Evolutionary conservation across 2,329 filamentous ascomycete genomes (phyloP).

Genomic region (Triangularia setosa): DNA sequence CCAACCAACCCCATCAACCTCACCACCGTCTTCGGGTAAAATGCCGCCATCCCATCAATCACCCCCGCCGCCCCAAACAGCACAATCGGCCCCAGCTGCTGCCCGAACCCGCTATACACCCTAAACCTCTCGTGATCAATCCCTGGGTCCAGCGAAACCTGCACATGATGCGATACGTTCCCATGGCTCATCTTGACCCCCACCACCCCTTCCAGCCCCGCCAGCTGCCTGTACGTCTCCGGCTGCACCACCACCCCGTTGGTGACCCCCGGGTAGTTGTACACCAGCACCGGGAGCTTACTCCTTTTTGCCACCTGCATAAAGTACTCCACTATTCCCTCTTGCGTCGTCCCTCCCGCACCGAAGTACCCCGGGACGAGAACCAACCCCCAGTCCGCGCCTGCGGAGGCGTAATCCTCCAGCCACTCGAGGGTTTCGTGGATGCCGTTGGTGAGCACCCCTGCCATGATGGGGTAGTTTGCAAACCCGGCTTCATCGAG

Average conservation of each 20-base stretch:
- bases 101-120: conserved; percentile 62
- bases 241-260: conserved; percentile 59
- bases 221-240: conserved; percentile 54
- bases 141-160: conserved; percentile 56
- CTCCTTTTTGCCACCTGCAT: conserved; percentile 56
- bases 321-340: conserved; percentile 59
- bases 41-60: conserved; percentile 62
- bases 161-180: conserved; percentile 60
- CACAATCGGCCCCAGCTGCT: conserved; percentile 62
- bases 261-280: conserved; percentile 60
- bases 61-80: conserved; percentile 60
- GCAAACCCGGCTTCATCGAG: conserved; percentile 53
- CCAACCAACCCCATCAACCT: conserved; percentile 49
- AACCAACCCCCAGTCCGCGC: conserved; percentile 59
- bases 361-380: conserved; percentile 65
- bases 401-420: conserved; percentile 48
- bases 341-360: conserved; percentile 48
- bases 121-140: conserved; percentile 60
- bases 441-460: conserved; percentile 57
- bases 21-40: conserved; percentile 61
- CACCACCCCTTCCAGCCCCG: conserved; percentile 61
- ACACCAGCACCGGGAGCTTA: conserved; percentile 58
- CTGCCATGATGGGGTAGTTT: conserved; percentile 58
- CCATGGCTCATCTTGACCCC: conserved; percentile 65
- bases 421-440: conserved; percentile 52